Evolutionary conservation across 441 rosid genomes (phyloP).

Genomic region (Mallotus japonicus): DNA sequence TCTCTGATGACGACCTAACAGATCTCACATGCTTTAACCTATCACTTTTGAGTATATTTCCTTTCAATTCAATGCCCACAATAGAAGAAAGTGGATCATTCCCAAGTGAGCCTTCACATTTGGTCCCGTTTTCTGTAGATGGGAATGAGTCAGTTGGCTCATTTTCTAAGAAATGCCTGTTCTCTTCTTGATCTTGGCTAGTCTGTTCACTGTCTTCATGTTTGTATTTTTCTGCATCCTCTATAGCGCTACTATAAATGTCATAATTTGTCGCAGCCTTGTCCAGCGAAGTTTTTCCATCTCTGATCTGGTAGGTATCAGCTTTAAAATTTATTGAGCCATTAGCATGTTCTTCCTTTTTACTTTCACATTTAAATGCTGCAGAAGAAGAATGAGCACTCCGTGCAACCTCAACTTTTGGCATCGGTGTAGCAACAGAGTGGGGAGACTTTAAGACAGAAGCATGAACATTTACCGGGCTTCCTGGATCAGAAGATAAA

Average conservation of each 20-base stretch:
- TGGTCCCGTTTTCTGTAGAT: conserved; percentile 20
- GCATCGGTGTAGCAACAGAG: conserved; percentile 26
- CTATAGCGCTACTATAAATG: conserved; percentile 24
- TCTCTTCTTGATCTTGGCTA: conserved; percentile 26
- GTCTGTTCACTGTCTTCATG: conserved; percentile 22
- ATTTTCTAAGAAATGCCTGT: conserved; percentile 26
- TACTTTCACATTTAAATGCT: conserved; percentile 23
- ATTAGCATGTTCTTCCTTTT: conserved; percentile 26
- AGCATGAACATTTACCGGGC: conserved; percentile 39
- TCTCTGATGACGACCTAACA: conserved; percentile 66
- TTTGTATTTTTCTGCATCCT: conserved; percentile 21
- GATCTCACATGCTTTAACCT: conserved; percentile 66
- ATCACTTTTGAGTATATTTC: conserved; percentile 34
- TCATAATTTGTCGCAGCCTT: conserved; percentile 25
- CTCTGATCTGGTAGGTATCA: too few relatives aligned
- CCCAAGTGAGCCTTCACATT: conserved; percentile 21
- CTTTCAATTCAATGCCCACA: conserved; percentile 33
- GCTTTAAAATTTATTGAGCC: too few relatives aligned
- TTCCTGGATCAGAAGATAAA: conserved; percentile 44
- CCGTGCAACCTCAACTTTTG: conserved; percentile 20
- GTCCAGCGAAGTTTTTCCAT: conserved; percentile 11
- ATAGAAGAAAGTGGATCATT: conserved; percentile 28
- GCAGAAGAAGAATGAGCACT: conserved; percentile 29
- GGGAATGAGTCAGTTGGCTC: conserved; percentile 23
- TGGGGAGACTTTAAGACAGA: conserved; percentile 31